Evolutionary conservation across 805 yeast genomes (phyloP), one percentile per base, ranked within the genome.

Genomic region (Teunomyces stri): DNA sequence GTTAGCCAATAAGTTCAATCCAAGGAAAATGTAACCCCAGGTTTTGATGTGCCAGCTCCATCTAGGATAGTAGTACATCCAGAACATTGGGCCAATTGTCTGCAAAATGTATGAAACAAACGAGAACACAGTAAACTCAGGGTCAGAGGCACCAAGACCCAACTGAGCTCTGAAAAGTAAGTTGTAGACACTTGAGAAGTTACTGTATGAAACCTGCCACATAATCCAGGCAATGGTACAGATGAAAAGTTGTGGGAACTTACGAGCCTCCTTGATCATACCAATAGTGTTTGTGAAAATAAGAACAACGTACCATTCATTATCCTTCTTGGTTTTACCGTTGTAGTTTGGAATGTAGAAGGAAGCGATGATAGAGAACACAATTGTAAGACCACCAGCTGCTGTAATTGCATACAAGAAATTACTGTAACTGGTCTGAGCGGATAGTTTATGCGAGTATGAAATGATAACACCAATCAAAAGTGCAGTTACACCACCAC

Each of bases 171-270:
- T 58, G 53, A 71, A 72, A 13, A 72, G 46, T 7, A 71, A 55
- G 2, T 64, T 62, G 45, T 65, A 70, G 3, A 72, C 66, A 42
- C 64, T 57, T 51, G 69, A 45, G 48, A 68, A 72, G 44, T 69
- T 70, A 9, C 64, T 50, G 43, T 58, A 69, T 5, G 60, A 59
- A 11, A 70, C 63, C 44, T 72, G 69, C 76, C 76, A 71, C 20
- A 70, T 56, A 1, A 71, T 73, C 76, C 76, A 71, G 0, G 68
- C 61, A 12, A 69, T 30, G 55, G 72, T 66, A 21, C 64, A 57
- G 10, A 62, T 21, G 44, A 68, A 67, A 1, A 74, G 75, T 42
- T 70, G 51, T 3, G 67, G 68, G 47, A 66, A 64, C 40, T 56
- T 47, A 20, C 52, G 50, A 16, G 70, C 62, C 27, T 60, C 48